Percentiles rank a stretch among this genome's conserved stretches.
These are phyloP conservation scores for Aspergillaceae sp. DNA, from an alignment of 2,329 filamentous ascomycete genomes.

Conservation along the genomic window DNA sequence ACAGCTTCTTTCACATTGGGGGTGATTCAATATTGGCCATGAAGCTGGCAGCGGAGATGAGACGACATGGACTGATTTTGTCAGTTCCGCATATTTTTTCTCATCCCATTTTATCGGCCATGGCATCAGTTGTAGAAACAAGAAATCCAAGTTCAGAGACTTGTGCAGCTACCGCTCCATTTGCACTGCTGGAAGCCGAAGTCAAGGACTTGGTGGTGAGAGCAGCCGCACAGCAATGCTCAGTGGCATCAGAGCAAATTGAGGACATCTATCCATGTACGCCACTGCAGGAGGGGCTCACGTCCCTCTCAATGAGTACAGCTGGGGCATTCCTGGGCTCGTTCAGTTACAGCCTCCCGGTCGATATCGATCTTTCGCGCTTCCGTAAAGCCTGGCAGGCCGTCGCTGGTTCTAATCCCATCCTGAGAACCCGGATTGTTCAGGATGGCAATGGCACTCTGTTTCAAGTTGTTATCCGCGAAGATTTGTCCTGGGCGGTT, in stretches of 20 bases:
- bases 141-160: background rate
- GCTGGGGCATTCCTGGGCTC: constrained; percentile 34
- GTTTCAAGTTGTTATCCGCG: constrained; percentile 16
- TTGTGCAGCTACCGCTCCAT: background rate
- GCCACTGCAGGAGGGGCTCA: constrained; percentile 24
- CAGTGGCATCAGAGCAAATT: constrained; percentile 2
- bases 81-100: background rate
- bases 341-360: constrained; percentile 18
- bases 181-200: background rate
- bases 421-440: constrained; percentile 32
- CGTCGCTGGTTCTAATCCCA: constrained; percentile 22
- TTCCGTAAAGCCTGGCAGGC: constrained; percentile 24
- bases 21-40: constrained; percentile 23
- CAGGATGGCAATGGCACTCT: constrained; percentile 8
- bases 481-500: background rate
- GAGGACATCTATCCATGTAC: constrained; percentile 23
- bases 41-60: background rate
- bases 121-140: background rate
- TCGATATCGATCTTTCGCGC: constrained; percentile 20
- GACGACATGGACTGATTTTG: background rate
- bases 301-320: constrained; percentile 29
- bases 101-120: background rate
- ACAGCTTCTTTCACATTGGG: constrained; percentile 22
- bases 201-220: background rate
- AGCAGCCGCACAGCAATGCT: background rate